phyloP scores from a whole-genome alignment of 306 rosid genomes.

The Psophocarpus tetragonolobus region DNA sequence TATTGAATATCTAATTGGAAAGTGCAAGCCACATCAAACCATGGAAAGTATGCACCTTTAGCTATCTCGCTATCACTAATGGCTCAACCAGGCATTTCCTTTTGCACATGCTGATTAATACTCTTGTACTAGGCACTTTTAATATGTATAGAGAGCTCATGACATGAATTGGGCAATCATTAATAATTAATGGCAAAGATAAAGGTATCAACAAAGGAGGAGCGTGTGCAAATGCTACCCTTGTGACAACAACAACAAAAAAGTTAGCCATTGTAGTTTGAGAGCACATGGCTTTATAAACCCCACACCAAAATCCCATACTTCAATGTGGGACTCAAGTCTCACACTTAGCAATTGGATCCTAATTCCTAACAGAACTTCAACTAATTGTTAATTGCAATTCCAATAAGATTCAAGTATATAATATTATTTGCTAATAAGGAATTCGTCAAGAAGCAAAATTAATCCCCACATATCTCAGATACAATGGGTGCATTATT shows the following conservation, averaged over 20 bases:
- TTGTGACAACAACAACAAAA: background rate
- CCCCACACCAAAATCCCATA: background rate
- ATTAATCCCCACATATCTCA: background rate
- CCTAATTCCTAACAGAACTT: background rate
- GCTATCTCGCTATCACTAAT: background rate
- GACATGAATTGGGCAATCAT: background rate
- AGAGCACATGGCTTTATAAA: background rate
- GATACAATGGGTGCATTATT: background rate
- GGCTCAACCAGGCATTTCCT: background rate
- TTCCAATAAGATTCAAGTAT: background rate
- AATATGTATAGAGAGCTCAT: background rate
- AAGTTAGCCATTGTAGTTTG: background rate
- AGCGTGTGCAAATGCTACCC: background rate
- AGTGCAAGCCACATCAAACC: conserved; percentile 19
- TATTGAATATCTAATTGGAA: background rate
- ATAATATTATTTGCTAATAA: background rate
- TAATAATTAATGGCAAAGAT: background rate
- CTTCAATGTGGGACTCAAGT: background rate
- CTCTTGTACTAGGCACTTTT: background rate
- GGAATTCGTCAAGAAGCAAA: background rate
- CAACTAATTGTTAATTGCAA: conserved; percentile 3
- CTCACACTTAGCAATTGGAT: background rate
- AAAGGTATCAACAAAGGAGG: background rate
- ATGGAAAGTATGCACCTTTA: background rate
- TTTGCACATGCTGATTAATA: background rate